These are phyloP conservation scores for Xerocomus spinulosus DNA, from an alignment of 768 basidiomycete genomes.

Conservation along the genomic window DNA sequence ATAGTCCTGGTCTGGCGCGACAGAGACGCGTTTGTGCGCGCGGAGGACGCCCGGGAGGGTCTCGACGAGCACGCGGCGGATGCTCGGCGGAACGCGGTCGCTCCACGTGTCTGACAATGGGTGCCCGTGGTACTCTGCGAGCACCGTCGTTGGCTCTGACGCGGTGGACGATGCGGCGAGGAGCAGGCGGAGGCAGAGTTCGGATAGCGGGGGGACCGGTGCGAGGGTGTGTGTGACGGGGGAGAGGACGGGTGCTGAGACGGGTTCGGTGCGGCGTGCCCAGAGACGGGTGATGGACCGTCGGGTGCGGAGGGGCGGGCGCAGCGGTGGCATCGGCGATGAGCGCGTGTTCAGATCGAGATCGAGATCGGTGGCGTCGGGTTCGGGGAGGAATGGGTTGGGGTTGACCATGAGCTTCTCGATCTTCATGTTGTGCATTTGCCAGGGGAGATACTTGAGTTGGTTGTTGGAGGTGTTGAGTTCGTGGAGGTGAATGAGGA, in stretches of 20 bases:
- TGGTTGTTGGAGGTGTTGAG: conserved; percentile 60
- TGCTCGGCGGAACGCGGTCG: conserved; percentile 20
- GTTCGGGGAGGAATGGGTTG: conserved; percentile 52
- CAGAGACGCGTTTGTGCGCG: conserved; percentile 19
- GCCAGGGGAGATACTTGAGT: conserved; percentile 57
- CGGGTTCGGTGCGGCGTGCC: conserved; percentile 7
- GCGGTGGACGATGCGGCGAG: conserved; percentile 16
- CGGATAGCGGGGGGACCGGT: conserved; percentile 30
- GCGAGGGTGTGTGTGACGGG: conserved; percentile 18
- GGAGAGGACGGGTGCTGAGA: conserved; percentile 9
- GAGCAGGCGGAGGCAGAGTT: conserved; percentile 37
- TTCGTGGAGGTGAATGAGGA: conserved; percentile 49
- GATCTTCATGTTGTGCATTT: conserved; percentile 58
- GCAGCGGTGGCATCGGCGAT: not conserved
- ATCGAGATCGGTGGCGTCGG: not conserved
- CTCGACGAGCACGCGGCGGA: conserved; percentile 24
- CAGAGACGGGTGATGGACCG: conserved; percentile 12
- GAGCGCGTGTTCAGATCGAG: conserved; percentile 12
- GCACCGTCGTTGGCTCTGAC: conserved; percentile 3
- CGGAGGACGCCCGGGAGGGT: conserved; percentile 29
- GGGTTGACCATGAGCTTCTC: conserved; percentile 44
- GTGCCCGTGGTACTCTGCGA: conserved; percentile 24
- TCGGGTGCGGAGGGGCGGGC: conserved; percentile 3
- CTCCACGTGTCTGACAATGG: conserved; percentile 30
- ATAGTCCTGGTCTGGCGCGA: conserved; percentile 30